These are phyloP conservation scores for Fusarium sp. DNA, from an alignment of 2,329 filamentous ascomycete genomes.

Conservation along the genomic window DNA sequence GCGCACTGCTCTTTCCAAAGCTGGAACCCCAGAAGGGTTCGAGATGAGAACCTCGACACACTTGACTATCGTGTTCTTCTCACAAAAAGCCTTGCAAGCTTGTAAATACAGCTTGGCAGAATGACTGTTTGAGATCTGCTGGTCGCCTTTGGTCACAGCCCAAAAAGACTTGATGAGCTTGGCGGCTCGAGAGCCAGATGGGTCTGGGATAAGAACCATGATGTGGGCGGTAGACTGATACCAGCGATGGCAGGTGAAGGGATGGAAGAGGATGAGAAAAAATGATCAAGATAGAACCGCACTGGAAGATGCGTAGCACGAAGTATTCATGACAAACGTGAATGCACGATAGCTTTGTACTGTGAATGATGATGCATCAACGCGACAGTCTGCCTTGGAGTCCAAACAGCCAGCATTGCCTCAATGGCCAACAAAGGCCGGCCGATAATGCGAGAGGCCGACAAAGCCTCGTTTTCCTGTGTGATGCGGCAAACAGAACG, in stretches of 20 bases:
- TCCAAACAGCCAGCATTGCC: conserved; percentile 24
- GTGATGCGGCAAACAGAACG: neutral
- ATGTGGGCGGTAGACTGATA: neutral
- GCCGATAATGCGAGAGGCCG: conserved; percentile 18
- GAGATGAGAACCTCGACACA: conserved; percentile 51
- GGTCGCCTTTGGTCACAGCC: conserved; percentile 35
- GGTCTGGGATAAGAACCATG: conserved; percentile 23
- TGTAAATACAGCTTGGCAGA: conserved; percentile 51
- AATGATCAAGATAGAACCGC: neutral
- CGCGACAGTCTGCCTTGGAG: conserved; percentile 21
- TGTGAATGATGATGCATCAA: conserved; percentile 2
- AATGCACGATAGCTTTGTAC: conserved; percentile 26
- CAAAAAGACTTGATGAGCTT: conserved; percentile 42
- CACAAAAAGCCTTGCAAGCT: conserved; percentile 33
- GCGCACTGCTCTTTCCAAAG: conserved; percentile 48
- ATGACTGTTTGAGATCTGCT: conserved; percentile 24
- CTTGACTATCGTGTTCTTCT: conserved; percentile 32
- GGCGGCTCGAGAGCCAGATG: conserved; percentile 21
- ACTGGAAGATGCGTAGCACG: neutral
- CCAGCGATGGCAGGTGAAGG: neutral
- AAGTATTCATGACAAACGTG: neutral
- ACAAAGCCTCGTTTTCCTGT: neutral
- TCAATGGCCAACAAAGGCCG: conserved; percentile 6
- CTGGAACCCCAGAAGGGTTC: conserved; percentile 39
- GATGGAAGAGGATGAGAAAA: neutral